Evolutionary conservation across 2,329 filamentous ascomycete genomes (phyloP).

Genomic region (Aspergillus nomiae): DNA sequence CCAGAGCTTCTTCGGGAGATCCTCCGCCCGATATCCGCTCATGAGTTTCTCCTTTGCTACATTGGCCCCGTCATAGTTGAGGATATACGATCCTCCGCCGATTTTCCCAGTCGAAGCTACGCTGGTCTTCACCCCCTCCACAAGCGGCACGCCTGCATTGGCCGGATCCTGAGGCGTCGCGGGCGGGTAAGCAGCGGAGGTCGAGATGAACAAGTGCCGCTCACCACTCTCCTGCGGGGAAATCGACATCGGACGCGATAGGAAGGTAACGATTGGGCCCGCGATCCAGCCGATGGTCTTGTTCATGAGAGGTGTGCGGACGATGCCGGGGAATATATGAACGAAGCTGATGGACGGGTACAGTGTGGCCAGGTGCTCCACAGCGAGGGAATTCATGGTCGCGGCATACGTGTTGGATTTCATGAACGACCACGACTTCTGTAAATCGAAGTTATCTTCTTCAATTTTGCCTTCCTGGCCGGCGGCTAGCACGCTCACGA

Average conservation of each 20-base stretch:
- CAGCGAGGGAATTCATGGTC: slow-evolving; percentile 49
- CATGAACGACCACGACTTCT: slow-evolving; percentile 12
- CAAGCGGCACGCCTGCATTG: slow-evolving; percentile 1
- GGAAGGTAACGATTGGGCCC: slow-evolving; percentile 21
- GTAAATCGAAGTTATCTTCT: slow-evolving; percentile 51
- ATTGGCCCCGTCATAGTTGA: slow-evolving; percentile 27
- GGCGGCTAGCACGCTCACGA: slow-evolving; percentile 58
- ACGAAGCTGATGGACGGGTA: slow-evolving; percentile 52
- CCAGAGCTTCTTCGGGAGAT: slow-evolving; percentile 33
- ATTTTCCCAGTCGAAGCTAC: slow-evolving; percentile 29
- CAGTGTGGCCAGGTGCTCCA: slow-evolving; percentile 51
- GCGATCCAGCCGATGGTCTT: slow-evolving; percentile 29
- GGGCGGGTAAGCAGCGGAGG: slow-evolving; percentile 36
- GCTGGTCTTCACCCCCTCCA: slow-evolving; percentile 17
- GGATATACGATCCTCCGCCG: slow-evolving; percentile 32
- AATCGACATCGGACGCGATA: slow-evolving; percentile 19
- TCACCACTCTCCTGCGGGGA: slow-evolving; percentile 45
- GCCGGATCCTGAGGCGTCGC: slow-evolving; percentile 3
- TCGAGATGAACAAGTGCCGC: slow-evolving; percentile 47
- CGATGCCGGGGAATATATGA: slow-evolving; percentile 51
- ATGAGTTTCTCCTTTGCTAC: slow-evolving; percentile 24
- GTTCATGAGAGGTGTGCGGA: slow-evolving; percentile 47
- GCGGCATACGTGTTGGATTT: slow-evolving; percentile 49
- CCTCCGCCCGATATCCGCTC: slow-evolving; percentile 29
- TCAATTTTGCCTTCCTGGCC: slow-evolving; percentile 55